Percentiles rank a stretch among this genome's conserved stretches.
Conservation (phyloP, 495 filamentous ascomycete genomes). For the Penicillium robsamsonii region DNA sequence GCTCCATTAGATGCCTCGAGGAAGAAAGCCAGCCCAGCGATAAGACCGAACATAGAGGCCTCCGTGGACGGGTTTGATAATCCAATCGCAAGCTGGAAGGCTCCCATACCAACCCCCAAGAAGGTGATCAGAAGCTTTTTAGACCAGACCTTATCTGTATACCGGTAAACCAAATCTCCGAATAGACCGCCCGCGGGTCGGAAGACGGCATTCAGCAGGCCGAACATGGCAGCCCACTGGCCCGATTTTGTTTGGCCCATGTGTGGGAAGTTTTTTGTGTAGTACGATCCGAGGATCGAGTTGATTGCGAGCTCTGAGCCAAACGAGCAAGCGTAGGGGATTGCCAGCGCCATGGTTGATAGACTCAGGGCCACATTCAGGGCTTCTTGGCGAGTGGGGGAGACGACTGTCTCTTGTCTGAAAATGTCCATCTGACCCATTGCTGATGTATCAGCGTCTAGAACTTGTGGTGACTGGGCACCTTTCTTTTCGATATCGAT, state of each 20-base stretch:
- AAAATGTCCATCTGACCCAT: slow-evolving; percentile 56
- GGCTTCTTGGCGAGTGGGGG: slow-evolving; percentile 62
- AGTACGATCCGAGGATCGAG: slow-evolving; percentile 76
- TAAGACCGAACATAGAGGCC: slow-evolving; percentile 71
- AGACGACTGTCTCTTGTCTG: slow-evolving; percentile 57
- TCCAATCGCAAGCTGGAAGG: slow-evolving; percentile 70
- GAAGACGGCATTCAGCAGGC: slow-evolving; percentile 76
- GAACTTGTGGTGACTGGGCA: slow-evolving; percentile 27
- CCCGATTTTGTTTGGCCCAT: slow-evolving; percentile 72
- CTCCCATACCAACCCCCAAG: slow-evolving; percentile 62
- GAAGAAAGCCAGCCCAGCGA: slow-evolving; percentile 75
- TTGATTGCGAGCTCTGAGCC: slow-evolving; percentile 86
- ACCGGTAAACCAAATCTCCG: slow-evolving; percentile 68
- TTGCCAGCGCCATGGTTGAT: slow-evolving; percentile 64
- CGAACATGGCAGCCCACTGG: slow-evolving; percentile 87
- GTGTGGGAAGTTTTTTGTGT: slow-evolving; percentile 68
- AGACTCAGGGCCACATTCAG: slow-evolving; percentile 58
- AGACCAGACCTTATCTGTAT: slow-evolving; percentile 60
- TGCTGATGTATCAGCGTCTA: slow-evolving; percentile 52
- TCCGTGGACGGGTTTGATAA: slow-evolving; percentile 56
- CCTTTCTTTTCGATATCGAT: slow-evolving; percentile 42
- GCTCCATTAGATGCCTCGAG: slow-evolving; percentile 81
- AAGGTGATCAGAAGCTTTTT: slow-evolving; percentile 74
- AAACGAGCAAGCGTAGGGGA: slow-evolving; percentile 83
- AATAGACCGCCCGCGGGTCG: slow-evolving; percentile 73